Conservation (phyloP, 2,329 filamentous ascomycete genomes). For the Fusarium piperis region DNA sequence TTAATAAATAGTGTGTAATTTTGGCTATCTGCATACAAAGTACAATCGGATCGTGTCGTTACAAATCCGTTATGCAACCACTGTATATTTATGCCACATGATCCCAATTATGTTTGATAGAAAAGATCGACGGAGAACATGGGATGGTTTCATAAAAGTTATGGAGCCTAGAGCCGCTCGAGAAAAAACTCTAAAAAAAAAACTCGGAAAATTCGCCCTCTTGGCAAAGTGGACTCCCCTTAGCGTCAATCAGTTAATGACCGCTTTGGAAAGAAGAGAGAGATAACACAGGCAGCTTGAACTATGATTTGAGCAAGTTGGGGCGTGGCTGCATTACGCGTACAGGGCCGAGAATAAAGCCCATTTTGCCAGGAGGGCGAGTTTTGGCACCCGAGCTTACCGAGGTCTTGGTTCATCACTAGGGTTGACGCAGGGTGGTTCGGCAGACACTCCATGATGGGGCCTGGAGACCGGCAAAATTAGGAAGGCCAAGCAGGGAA, state of each 20-base stretch:
- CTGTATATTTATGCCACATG: neutral
- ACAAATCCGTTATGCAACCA: neutral
- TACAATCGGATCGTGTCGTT: neutral
- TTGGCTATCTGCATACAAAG: too few species aligned
- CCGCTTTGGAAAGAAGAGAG: neutral
- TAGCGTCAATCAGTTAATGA: neutral
- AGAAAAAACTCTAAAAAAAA: neutral
- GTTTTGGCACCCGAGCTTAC: neutral
- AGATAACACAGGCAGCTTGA: neutral
- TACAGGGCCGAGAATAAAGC: neutral
- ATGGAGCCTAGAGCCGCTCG: too few species aligned
- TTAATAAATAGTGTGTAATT: neutral
- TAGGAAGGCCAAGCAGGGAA: neutral
- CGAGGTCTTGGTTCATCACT: neutral
- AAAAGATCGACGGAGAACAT: neutral
- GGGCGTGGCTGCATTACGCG: neutral
- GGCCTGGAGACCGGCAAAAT: neutral
- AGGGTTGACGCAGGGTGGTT: neutral
- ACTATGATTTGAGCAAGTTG: neutral
- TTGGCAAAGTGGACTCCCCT: neutral
- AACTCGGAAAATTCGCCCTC: neutral
- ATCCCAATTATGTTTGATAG: neutral
- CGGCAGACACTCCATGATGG: neutral
- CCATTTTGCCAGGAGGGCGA: neutral
- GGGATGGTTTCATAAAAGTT: neutral